Evolutionary conservation across 2,329 filamentous ascomycete genomes (phyloP).

Genomic region (Ascocoryne sarcoides): DNA sequence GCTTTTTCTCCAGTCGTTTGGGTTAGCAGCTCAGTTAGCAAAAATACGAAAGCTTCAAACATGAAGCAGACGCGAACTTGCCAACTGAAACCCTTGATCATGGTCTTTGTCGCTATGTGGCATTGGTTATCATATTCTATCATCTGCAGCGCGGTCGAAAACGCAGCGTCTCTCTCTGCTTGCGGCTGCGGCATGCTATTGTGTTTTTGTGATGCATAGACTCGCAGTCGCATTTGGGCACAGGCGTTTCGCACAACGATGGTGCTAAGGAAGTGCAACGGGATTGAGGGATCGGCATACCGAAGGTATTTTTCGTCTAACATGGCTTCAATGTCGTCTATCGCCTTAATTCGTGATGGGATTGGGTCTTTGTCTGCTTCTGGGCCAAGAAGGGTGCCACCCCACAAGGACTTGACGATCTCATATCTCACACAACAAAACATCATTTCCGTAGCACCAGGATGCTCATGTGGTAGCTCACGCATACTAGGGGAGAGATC

Average conservation of each 20-base stretch:
- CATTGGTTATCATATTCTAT: slow-evolving; percentile 25
- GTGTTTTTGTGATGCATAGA: slow-evolving; percentile 14
- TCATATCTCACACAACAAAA: slow-evolving; percentile 7
- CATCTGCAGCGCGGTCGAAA: slow-evolving; percentile 28
- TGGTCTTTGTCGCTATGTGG: slow-evolving; percentile 11
- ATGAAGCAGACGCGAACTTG: slow-evolving; percentile 11
- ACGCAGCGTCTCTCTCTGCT: slow-evolving; percentile 19
- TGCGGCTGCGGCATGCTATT: slow-evolving; percentile 13
- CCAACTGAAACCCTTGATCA: slow-evolving; percentile 15
- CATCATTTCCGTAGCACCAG: slow-evolving; percentile 32
- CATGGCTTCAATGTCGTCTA: slow-evolving; percentile 27
- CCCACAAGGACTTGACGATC: slow-evolving; percentile 14
- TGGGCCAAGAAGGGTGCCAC: not conserved
- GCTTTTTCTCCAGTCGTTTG: slow-evolving; percentile 14
- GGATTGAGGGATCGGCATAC: slow-evolving; percentile 31
- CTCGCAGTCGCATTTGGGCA: slow-evolving; percentile 16
- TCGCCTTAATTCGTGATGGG: slow-evolving; percentile 16
- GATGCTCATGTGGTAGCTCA: slow-evolving; percentile 30
- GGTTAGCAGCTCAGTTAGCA: slow-evolving; percentile 22
- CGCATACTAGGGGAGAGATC: slow-evolving; percentile 45
- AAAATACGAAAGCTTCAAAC: slow-evolving; percentile 24
- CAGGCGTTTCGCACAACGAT: slow-evolving; percentile 9
- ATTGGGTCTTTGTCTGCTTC: slow-evolving; percentile 3
- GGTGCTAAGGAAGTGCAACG: slow-evolving; percentile 25
- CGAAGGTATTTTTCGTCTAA: slow-evolving; percentile 32